Percentiles rank a stretch among this genome's conserved stretches.
These are phyloP conservation scores for Agrocybe praecox DNA, from an alignment of 768 basidiomycete species.

Conservation along the genomic window DNA sequence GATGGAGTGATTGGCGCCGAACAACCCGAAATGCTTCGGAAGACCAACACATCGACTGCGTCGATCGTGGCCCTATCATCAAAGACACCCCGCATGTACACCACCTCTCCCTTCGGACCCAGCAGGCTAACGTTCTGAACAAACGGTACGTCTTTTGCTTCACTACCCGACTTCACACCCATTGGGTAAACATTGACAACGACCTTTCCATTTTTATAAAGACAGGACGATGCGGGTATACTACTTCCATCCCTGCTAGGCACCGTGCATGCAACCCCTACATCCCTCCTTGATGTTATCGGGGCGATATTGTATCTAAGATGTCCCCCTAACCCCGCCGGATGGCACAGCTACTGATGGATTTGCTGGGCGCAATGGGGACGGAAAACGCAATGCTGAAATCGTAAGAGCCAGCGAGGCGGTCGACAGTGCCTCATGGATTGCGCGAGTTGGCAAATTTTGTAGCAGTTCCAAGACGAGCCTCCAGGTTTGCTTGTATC, in stretches of 20 bases:
- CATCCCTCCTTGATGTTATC: background rate
- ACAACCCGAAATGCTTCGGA: constrained; percentile 5
- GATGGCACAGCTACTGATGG: too few relatives aligned
- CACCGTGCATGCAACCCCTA: background rate
- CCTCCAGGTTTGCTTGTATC: too few relatives aligned
- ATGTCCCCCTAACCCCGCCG: too few relatives aligned
- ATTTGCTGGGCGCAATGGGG: background rate
- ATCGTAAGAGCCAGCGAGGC: background rate
- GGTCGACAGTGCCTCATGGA: background rate
- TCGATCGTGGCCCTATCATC: constrained; percentile 33
- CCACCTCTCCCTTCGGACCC: constrained; percentile 15
- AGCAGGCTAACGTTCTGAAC: constrained; percentile 17
- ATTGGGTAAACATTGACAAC: constrained; percentile 9
- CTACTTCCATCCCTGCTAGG: too few relatives aligned
- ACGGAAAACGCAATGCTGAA: background rate
- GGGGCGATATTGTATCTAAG: background rate
- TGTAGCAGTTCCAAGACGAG: background rate
- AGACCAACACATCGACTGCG: constrained; percentile 22
- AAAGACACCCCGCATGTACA: constrained; percentile 17
- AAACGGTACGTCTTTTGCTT: constrained; percentile 16
- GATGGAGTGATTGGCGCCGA: constrained; percentile 17
- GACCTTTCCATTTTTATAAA: too few relatives aligned
- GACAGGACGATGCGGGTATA: background rate
- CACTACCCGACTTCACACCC: background rate
- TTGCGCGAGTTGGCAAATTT: background rate